phyloP scores from a whole-genome alignment of 2,329 filamentous ascomycete genomes.

The Acrocalymma vagum region DNA sequence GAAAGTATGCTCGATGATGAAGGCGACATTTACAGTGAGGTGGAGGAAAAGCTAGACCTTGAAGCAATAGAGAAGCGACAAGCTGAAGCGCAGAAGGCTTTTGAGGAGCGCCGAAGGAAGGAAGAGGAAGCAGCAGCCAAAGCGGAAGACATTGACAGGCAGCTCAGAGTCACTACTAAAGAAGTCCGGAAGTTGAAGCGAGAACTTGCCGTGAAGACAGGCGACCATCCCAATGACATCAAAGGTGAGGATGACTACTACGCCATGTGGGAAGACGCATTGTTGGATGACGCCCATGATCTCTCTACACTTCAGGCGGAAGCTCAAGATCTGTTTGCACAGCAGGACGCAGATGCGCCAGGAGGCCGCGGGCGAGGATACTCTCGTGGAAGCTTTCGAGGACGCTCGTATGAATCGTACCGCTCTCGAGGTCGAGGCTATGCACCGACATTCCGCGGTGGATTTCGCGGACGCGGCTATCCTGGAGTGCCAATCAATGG shows the following conservation, averaged over 20 bases:
- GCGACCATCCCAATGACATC: conserved; percentile 15
- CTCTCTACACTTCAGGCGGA: conserved; percentile 45
- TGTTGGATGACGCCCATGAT: conserved; percentile 13
- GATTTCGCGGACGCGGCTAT: conserved; percentile 52
- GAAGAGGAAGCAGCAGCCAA: conserved; percentile 69
- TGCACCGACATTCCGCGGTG: conserved; percentile 51
- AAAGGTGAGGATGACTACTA: conserved; percentile 6
- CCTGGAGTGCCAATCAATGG: conserved; percentile 33
- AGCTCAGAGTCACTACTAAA: conserved; percentile 69
- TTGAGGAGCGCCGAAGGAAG: conserved; percentile 72
- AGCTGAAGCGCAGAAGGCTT: conserved; percentile 73
- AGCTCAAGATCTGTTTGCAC: conserved; percentile 73
- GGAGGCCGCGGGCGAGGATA: conserved; percentile 49
- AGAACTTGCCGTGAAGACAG: conserved; percentile 64
- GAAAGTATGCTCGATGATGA: conserved; percentile 19
- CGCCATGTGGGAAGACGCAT: conserved; percentile 16
- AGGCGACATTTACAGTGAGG: conserved; percentile 22
- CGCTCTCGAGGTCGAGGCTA: conserved; percentile 52
- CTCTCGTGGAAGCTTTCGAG: conserved; percentile 14
- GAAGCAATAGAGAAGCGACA: conserved; percentile 75
- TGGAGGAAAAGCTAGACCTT: conserved; percentile 69
- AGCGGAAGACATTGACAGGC: conserved; percentile 70
- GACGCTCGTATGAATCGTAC: conserved; percentile 25
- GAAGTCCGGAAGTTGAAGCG: conserved; percentile 70
- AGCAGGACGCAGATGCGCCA: conserved; percentile 50